Evolutionary conservation across 371 early-diverging fungal species (phyloP), one percentile per base, ranked within the genome.

Genomic region (Zychaea mexicana): DNA sequence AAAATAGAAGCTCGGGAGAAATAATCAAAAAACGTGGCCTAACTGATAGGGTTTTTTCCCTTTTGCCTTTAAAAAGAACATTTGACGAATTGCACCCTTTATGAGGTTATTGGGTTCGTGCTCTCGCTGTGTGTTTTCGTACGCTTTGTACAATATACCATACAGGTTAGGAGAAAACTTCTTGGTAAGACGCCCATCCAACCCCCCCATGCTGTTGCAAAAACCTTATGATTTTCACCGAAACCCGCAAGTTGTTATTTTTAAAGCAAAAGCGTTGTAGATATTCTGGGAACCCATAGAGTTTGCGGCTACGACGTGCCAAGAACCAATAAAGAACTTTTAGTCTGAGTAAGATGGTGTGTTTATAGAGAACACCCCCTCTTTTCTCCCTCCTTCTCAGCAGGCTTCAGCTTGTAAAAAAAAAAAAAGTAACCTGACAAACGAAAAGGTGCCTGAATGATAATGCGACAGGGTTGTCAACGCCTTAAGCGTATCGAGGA

Each of bases 1-100:
- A 49, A 49, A 49, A 49, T 49, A 49, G 49, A 49, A 22, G 21
- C 49, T 49, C 22, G 49, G 49, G 26, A 24, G n/a, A n/a, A n/a
- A n/a, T n/a, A n/a, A n/a, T n/a, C n/a, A n/a, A 49, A 49, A 49
- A 49, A 49, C 49, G 49, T 49, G 49, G 49, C 22, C 6, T 2
- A 19, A 24, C 2, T 6, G 1, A 49, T 19, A 49, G 49, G 49
- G 21, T 22, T 49, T 19, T 36, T 9, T 36, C 38, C 7, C 49
- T 13, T 49, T 22, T 24, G 19, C n/a, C 21, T 24, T 24, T 49
- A 24, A 17, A 49, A 24, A 49, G 26, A 49, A 49, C 49, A 22
- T 22, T 49, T 22, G 22, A 19, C 22, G 49, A 24, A 49, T 49
- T 22, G 6, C n/a, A 12, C 21, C 7, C 49, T 24, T 24, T 49